Conservation (phyloP, 495 filamentous ascomycete species). For the Cercophora newfieldiana region DNA sequence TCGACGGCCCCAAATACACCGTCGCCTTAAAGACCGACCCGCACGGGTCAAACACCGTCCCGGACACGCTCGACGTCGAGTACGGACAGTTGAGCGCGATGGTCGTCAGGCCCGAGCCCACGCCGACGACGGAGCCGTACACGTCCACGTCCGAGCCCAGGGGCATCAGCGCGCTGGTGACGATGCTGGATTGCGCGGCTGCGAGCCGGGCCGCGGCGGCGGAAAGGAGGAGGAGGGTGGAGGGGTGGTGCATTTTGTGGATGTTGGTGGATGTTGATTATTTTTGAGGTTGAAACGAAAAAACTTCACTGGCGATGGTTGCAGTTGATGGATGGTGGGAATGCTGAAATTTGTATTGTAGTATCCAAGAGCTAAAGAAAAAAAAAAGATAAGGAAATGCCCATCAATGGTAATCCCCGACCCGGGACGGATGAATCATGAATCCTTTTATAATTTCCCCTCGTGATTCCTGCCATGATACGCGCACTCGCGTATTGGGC, state of each 20-base stretch:
- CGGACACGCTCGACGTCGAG: slow-evolving; percentile 7
- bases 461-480: background rate
- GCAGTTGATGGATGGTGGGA: background rate
- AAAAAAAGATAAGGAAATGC: background rate
- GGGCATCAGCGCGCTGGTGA: slow-evolving; percentile 40
- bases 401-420: background rate
- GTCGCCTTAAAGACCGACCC: background rate
- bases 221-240: background rate
- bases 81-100: slow-evolving; percentile 43
- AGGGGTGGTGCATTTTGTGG: background rate
- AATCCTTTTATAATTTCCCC: background rate
- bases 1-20: background rate
- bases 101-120: slow-evolving; percentile 41
- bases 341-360: too few relatives aligned
- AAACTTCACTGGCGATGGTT: too few relatives aligned
- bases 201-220: background rate
- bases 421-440: too few relatives aligned
- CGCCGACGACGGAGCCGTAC: slow-evolving; percentile 44
- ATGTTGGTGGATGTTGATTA: background rate
- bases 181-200: slow-evolving; percentile 29
- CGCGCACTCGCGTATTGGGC: background rate
- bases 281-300: background rate
- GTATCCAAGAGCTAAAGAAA: too few relatives aligned
- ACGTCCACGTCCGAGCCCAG: slow-evolving; percentile 37
- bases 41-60: slow-evolving; percentile 17